Conservation (phyloP, 1,284 basidiomycete species). For the Fomitopsis palustris region DNA sequence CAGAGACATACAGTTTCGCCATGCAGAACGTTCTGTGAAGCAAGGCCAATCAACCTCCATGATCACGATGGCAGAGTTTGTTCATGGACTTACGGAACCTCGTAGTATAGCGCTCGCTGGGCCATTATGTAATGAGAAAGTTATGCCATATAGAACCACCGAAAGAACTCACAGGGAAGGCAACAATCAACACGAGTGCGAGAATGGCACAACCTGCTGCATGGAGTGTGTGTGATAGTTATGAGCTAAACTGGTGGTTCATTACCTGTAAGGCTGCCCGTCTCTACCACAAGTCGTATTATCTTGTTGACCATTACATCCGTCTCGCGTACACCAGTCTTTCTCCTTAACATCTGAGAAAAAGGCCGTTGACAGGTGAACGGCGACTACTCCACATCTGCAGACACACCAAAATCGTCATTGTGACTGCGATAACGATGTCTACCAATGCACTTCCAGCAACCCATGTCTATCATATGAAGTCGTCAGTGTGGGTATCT, state of each 20-base stretch:
- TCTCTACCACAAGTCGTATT: background rate
- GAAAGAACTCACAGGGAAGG: background rate
- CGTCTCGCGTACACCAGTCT: background rate
- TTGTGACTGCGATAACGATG: background rate
- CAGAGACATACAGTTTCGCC: too few relatives aligned
- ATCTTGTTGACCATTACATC: background rate
- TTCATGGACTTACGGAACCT: background rate
- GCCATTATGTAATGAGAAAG: background rate
- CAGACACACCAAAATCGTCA: background rate
- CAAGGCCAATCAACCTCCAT: too few relatives aligned
- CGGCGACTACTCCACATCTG: background rate
- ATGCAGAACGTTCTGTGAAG: too few relatives aligned
- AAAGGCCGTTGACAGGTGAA: background rate
- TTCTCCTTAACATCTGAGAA: background rate
- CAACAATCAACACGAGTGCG: background rate
- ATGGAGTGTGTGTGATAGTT: background rate
- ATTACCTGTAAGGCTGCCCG: background rate
- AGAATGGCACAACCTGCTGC: background rate
- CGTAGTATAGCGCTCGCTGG: background rate
- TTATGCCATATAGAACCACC: background rate
- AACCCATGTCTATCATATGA: background rate
- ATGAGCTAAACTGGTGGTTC: background rate
- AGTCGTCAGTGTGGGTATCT: background rate
- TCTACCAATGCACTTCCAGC: background rate
- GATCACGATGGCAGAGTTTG: background rate